phyloP scores from a whole-genome alignment of 1,284 basidiomycete genomes.

The Vanrija humicola region DNA sequence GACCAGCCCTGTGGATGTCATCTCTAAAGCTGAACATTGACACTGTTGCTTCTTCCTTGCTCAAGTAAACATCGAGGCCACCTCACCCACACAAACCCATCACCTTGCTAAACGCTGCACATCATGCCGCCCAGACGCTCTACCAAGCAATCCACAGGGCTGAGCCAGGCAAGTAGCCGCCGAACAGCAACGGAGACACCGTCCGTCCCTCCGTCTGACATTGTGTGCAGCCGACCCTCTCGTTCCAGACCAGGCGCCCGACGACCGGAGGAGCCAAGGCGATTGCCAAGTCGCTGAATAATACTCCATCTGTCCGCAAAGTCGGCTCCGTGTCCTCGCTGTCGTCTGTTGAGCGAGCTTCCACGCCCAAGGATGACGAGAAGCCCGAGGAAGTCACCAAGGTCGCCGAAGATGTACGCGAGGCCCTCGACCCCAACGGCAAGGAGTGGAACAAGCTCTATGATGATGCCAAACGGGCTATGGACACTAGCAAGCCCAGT shows the following conservation, averaged over 20 bases:
- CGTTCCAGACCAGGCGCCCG: constrained; percentile 21
- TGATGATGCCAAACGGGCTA: constrained; percentile 54
- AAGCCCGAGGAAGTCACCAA: constrained; percentile 1
- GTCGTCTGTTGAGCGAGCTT: neutral
- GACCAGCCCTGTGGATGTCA: constrained; percentile 1
- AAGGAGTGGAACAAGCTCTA: constrained; percentile 58
- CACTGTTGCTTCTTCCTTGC: too few species aligned
- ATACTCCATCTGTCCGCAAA: neutral
- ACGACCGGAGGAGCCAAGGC: constrained; percentile 8
- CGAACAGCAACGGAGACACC: neutral
- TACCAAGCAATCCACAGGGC: constrained; percentile 19
- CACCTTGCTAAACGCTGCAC: neutral
- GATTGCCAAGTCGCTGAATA: neutral
- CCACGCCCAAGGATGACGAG: neutral
- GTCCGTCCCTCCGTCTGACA: neutral
- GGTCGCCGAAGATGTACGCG: constrained; percentile 10
- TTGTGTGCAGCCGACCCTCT: constrained; percentile 23
- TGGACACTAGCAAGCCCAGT: constrained; percentile 61
- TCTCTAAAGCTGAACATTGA: neutral
- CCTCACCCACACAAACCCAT: neutral
- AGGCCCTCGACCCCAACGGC: constrained; percentile 49
- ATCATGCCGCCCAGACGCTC: constrained; percentile 19
- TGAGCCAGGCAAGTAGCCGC: constrained; percentile 18
- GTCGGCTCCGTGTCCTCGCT: constrained; percentile 1
- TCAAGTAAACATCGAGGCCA: too few species aligned